A percentile compares a stretch with the other conserved stretches of the same genome.
phyloP scores from a whole-genome alignment of 1,139 yeast genomes.

The Pichia sp. region DNA sequence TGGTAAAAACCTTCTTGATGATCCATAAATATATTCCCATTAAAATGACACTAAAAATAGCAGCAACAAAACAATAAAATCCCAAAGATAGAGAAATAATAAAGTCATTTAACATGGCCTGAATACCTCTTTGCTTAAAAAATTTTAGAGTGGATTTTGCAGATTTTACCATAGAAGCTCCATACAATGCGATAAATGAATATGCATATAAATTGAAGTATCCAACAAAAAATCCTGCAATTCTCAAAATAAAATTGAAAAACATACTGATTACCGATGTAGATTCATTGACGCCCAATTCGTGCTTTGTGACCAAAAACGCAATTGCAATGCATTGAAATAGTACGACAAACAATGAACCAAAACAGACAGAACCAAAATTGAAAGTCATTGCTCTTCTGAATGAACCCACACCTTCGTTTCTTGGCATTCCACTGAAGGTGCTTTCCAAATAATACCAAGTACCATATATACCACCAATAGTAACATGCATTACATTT shows the following conservation, averaged over 20 bases:
- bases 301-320: constrained; percentile 11
- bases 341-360: constrained; percentile 72
- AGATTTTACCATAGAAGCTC: constrained; percentile 63
- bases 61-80: constrained; percentile 64
- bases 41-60: constrained; percentile 59
- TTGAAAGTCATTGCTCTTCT: constrained; percentile 79
- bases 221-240: constrained; percentile 31
- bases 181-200: constrained; percentile 81
- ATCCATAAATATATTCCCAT: constrained; percentile 56
- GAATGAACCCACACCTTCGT: constrained; percentile 78
- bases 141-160: constrained; percentile 76
- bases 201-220: constrained; percentile 89
- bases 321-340: constrained; percentile 40
- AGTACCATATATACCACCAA: constrained; percentile 81
- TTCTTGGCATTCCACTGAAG: constrained; percentile 73
- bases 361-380: constrained; percentile 86
- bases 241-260: constrained; percentile 22
- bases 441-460: constrained; percentile 77
- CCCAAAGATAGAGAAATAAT: constrained; percentile 70
- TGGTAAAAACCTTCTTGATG: constrained; percentile 24
- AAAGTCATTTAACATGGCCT: constrained; percentile 50
- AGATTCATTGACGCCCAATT: constrained; percentile 13
- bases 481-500: constrained; percentile 78
- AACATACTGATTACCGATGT: background rate
- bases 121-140: constrained; percentile 72